These are phyloP conservation scores for Talaromyces sp. DNA, from an alignment of 2,329 filamentous ascomycete species.

Conservation along the genomic window DNA sequence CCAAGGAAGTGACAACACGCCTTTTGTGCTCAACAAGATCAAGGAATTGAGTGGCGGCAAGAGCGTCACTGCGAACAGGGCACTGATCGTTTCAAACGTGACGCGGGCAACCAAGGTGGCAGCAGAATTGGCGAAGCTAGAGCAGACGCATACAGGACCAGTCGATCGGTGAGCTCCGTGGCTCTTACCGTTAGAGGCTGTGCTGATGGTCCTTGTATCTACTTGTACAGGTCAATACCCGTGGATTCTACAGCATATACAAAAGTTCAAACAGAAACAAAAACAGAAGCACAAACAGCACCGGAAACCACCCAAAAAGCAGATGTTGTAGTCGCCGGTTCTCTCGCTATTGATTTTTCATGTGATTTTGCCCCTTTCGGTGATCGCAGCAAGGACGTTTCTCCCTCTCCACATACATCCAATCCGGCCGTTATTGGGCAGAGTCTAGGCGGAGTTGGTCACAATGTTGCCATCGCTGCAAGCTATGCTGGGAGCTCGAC, in stretches of 20 bases:
- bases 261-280: slow-evolving; percentile 6
- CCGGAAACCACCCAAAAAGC: slow-evolving; percentile 27
- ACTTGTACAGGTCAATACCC: slow-evolving; percentile 33
- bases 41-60: slow-evolving; percentile 68
- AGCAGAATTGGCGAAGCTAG: slow-evolving; percentile 55
- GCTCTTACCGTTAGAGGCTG: slow-evolving; percentile 18
- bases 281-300: neutral
- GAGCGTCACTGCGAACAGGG: slow-evolving; percentile 70
- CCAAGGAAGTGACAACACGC: slow-evolving; percentile 73
- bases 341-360: slow-evolving; percentile 78
- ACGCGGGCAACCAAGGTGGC: slow-evolving; percentile 60
- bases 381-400: slow-evolving; percentile 25
- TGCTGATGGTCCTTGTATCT: slow-evolving; percentile 31
- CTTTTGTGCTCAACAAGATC: slow-evolving; percentile 74
- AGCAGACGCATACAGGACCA: slow-evolving; percentile 28
- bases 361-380: slow-evolving; percentile 65
- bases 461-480: slow-evolving; percentile 83
- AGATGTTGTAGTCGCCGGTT: slow-evolving; percentile 84
- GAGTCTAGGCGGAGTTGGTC: slow-evolving; percentile 83
- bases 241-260: slow-evolving; percentile 19
- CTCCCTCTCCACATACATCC: slow-evolving; percentile 63
- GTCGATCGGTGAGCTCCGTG: slow-evolving; percentile 34
- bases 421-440: slow-evolving; percentile 79
- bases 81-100: slow-evolving; percentile 63
- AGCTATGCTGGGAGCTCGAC: slow-evolving; percentile 64